A percentile compares a stretch with the other conserved stretches of the same genome.
phyloP scores from a whole-genome alignment of 345 rosid species.

The Populus ilicifolia region DNA sequence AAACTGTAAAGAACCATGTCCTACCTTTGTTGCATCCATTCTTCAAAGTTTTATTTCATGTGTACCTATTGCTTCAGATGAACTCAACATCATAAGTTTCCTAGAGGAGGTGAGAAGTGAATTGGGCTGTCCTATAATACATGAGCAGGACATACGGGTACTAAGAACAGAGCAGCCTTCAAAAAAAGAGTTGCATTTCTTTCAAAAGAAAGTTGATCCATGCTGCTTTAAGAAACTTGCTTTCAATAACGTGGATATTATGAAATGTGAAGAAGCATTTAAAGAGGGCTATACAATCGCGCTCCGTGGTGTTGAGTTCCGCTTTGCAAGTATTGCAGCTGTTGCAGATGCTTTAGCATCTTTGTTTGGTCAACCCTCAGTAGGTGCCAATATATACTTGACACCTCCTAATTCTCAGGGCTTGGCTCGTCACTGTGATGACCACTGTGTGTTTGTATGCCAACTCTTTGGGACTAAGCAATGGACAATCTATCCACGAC shows the following conservation, averaged over 20 bases:
- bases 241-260: conserved; percentile 25
- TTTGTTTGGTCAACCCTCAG: conserved; percentile 64
- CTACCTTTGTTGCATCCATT: conserved; percentile 31
- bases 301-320: conserved; percentile 54
- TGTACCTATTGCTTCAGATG: conserved; percentile 53
- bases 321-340: conserved; percentile 39
- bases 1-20: conserved; percentile 20
- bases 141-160: conserved; percentile 53
- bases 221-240: conserved; percentile 6
- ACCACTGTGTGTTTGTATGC: conserved; percentile 64
- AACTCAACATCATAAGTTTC: conserved; percentile 43
- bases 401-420: conserved; percentile 65
- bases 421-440: conserved; percentile 52
- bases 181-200: conserved; percentile 42
- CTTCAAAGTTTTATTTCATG: conserved; percentile 41
- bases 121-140: conserved; percentile 44
- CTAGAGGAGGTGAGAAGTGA: conserved; percentile 39
- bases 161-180: conserved; percentile 40
- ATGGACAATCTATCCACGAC: conserved; percentile 40
- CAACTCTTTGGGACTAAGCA: conserved; percentile 49
- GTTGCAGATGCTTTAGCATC: conserved; percentile 50
- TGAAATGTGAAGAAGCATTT: conserved; percentile 47
- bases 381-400: conserved; percentile 58
- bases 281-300: conserved; percentile 53
- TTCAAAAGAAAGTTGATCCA: conserved; percentile 15